Evolutionary conservation across 2,329 filamentous ascomycete genomes (phyloP).

Genomic region (Lasiodiplodia hormozganensis): DNA sequence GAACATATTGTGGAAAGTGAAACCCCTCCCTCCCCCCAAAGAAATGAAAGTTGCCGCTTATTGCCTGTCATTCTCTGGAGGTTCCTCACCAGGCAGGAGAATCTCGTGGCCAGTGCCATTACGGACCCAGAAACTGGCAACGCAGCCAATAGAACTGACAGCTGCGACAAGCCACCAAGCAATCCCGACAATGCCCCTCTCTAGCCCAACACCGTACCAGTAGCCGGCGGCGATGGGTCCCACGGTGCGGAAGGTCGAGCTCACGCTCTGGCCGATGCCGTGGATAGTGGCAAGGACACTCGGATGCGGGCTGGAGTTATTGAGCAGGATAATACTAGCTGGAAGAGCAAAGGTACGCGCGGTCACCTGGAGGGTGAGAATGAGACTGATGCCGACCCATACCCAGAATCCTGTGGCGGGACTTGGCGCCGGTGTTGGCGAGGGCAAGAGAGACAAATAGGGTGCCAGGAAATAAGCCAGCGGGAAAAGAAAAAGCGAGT

Average conservation of each 20-base stretch:
- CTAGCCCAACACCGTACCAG: conserved; percentile 61
- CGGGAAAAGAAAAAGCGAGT: conserved; percentile 74
- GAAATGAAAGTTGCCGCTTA: background rate
- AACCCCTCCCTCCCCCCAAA: background rate
- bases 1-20: background rate
- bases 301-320: conserved; percentile 64
- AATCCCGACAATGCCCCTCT: conserved; percentile 61
- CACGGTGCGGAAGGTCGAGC: conserved; percentile 61
- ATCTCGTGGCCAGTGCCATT: conserved; percentile 56
- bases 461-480: conserved; percentile 73
- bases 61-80: conserved; percentile 20
- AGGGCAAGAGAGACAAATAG: conserved; percentile 73
- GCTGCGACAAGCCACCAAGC: conserved; percentile 65
- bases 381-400: conserved; percentile 69
- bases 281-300: conserved; percentile 65
- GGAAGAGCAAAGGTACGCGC: conserved; percentile 73
- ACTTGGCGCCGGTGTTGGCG: conserved; percentile 52
- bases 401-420: conserved; percentile 63
- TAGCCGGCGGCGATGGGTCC: conserved; percentile 63
- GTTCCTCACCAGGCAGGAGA: conserved; percentile 28
- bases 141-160: conserved; percentile 64
- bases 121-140: conserved; percentile 66
- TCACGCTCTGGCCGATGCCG: conserved; percentile 64
- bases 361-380: conserved; percentile 73
- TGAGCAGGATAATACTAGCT: conserved; percentile 63